phyloP scores from a whole-genome alignment of 352 stramenopile genomes.

The Phytopythium helicoides region DNA sequence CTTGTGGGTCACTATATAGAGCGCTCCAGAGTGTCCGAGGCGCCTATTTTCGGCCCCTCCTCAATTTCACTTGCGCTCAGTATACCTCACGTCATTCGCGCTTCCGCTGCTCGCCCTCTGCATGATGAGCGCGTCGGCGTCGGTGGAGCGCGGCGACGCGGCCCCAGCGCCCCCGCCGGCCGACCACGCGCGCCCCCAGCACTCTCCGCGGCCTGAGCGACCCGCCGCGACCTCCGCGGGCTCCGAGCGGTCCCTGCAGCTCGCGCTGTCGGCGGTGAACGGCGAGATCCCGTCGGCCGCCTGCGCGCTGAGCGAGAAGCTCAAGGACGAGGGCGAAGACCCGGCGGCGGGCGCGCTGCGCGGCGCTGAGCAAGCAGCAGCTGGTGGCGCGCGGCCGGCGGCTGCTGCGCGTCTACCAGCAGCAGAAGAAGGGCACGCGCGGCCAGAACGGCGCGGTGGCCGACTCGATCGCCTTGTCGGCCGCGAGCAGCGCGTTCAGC shows the following conservation, averaged over 20 bases:
- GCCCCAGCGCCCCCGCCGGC: too few relatives aligned
- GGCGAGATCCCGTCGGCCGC: neutral
- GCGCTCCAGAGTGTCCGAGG: neutral
- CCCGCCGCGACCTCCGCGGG: too few relatives aligned
- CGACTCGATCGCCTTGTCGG: neutral
- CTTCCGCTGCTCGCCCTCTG: too few relatives aligned
- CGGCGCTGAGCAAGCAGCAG: conserved; percentile 24
- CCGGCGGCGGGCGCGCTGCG: neutral
- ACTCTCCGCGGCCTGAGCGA: too few relatives aligned
- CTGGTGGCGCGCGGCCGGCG: conserved; percentile 44
- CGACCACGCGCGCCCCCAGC: too few relatives aligned
- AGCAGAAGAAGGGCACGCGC: conserved; percentile 32
- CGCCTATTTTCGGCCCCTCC: too few relatives aligned
- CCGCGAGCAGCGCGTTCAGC: conserved; percentile 20
- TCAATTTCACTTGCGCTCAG: too few relatives aligned
- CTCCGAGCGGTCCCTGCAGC: too few relatives aligned
- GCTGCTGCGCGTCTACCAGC: conserved; percentile 46
- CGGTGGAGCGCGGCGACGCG: too few relatives aligned
- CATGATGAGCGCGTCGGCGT: too few relatives aligned
- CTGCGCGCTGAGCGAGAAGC: neutral
- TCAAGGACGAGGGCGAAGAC: conserved; percentile 2
- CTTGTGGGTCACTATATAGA: neutral
- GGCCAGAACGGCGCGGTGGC: conserved; percentile 2
- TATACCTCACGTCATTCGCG: too few relatives aligned
- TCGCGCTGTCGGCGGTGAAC: neutral